Evolutionary conservation across 1,284 basidiomycete genomes (phyloP), one percentile per base, ranked within the genome.

Genomic region (Tilletiaria anomala): DNA sequence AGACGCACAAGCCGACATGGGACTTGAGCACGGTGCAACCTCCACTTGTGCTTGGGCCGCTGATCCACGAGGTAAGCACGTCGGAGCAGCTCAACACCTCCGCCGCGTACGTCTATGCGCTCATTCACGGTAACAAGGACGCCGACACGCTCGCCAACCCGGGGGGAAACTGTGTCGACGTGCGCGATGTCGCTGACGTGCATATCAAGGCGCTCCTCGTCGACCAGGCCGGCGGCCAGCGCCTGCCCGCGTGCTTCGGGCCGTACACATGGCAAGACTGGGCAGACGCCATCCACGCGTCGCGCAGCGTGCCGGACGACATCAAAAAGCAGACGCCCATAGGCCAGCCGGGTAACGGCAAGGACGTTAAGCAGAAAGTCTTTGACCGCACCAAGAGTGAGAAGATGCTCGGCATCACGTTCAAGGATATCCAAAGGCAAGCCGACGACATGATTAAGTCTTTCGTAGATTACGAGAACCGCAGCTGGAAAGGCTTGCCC

Each of bases 181-280:
- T 79, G 1, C 71, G 77, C 11, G 77, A 80, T 51, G 68, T 80
- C 16, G 78, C 75, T 0, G 65, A 71, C 5, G 76, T 74, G 0
- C 78, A 82, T 50, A 67, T 73, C 3, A 68, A 72, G 6, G 75
- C 78, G 1, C 68, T 79, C 1, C 68, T 72, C 26, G 71, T 70
- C 24, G 64, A 70, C 3, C 72, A 73, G 15, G 81, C 79, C 0
- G 74, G 73, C 4, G 76, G 75, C 0, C 67, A 82, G 48, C 71
- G 82, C 1, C 75, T 67, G 44, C 54, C 61, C 15, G 51, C 58
- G 22, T 53, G 56, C 12, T 53, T 53, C 5, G 50, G 51, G 4
- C 37, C 37, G 3, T 53, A 50, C 16, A 49, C 51, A 22, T 43
- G 33, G 15, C 55, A 59, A 40, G 48, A 52, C 15, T 42, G 58